phyloP scores from a whole-genome alignment of 1,284 basidiomycete genomes.

The Rhodofomes roseus region DNA sequence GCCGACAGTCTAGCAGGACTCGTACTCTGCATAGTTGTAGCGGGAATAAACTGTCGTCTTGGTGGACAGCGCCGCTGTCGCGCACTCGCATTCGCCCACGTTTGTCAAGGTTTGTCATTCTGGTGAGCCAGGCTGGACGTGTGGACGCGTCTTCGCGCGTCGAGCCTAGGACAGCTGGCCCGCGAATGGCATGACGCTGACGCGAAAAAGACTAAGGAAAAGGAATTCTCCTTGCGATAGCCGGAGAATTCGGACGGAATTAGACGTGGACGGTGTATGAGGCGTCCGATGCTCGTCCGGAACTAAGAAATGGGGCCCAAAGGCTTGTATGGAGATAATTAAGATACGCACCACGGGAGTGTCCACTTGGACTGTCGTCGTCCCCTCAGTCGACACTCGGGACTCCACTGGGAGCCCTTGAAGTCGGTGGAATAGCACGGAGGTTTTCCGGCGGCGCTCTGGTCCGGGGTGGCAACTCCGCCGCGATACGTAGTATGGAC shows the following conservation, averaged over 20 bases:
- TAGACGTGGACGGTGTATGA: neutral
- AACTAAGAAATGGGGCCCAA: neutral
- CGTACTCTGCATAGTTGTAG: neutral
- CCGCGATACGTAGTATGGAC: neutral
- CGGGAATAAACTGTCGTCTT: neutral
- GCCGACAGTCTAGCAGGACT: neutral
- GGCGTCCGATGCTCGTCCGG: neutral
- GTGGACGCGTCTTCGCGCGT: neutral
- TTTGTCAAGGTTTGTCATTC: neutral
- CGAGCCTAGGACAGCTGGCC: neutral
- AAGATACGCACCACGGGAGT: neutral
- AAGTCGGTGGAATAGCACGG: neutral
- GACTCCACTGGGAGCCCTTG: neutral
- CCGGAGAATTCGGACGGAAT: neutral
- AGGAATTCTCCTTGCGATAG: neutral
- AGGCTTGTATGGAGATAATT: neutral
- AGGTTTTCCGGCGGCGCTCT: neutral
- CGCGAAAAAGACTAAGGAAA: neutral
- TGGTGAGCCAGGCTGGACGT: neutral
- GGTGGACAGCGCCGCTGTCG: neutral
- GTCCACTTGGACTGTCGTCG: conserved; percentile 1
- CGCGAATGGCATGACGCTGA: neutral
- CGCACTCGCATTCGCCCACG: neutral
- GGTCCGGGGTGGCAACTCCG: neutral
- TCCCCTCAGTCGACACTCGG: neutral